phyloP scores from a whole-genome alignment of 495 filamentous ascomycete genomes.

The Penicillium parvum region DNA sequence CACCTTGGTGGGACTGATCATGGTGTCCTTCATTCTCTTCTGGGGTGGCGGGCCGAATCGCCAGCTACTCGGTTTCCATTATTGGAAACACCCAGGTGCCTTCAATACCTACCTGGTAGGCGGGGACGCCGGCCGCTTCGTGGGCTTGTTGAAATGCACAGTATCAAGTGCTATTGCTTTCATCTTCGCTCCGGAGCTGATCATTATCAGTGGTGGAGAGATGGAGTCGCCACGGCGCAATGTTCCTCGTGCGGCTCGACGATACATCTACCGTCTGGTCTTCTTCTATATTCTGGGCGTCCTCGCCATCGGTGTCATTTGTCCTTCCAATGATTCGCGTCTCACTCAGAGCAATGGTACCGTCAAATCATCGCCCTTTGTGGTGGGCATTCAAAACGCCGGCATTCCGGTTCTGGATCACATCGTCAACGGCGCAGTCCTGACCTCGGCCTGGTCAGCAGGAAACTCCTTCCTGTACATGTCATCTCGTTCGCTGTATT shows the following conservation, averaged over 20 bases:
- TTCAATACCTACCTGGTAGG: slow-evolving; percentile 46
- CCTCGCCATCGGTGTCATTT: slow-evolving; percentile 55
- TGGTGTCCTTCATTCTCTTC: slow-evolving; percentile 67
- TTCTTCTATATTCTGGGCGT: slow-evolving; percentile 70
- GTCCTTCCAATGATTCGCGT: slow-evolving; percentile 44
- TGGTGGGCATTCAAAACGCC: slow-evolving; percentile 56
- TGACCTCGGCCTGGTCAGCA: slow-evolving; percentile 65
- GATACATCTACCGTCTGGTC: slow-evolving; percentile 81
- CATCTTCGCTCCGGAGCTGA: slow-evolving; percentile 52
- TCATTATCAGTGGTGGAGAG: slow-evolving; percentile 60
- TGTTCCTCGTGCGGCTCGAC: slow-evolving; percentile 71
- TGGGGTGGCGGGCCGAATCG: slow-evolving; percentile 62
- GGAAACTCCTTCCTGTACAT: slow-evolving; percentile 81
- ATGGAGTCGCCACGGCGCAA: slow-evolving; percentile 71
- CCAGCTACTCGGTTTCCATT: slow-evolving; percentile 64
- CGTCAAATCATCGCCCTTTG: slow-evolving; percentile 54
- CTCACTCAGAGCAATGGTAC: slow-evolving; percentile 50
- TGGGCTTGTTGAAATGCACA: slow-evolving; percentile 40
- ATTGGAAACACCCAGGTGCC: slow-evolving; percentile 66
- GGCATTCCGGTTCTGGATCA: slow-evolving; percentile 61
- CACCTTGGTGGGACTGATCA: slow-evolving; percentile 65
- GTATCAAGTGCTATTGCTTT: slow-evolving; percentile 52
- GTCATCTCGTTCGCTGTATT: slow-evolving; percentile 63
- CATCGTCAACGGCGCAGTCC: slow-evolving; percentile 74
- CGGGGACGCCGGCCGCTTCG: slow-evolving; percentile 38